A percentile compares a stretch with the other conserved stretches of the same genome.
Evolutionary conservation across 768 basidiomycete genomes (phyloP).

Genomic region (Boletus rubroflammeus): DNA sequence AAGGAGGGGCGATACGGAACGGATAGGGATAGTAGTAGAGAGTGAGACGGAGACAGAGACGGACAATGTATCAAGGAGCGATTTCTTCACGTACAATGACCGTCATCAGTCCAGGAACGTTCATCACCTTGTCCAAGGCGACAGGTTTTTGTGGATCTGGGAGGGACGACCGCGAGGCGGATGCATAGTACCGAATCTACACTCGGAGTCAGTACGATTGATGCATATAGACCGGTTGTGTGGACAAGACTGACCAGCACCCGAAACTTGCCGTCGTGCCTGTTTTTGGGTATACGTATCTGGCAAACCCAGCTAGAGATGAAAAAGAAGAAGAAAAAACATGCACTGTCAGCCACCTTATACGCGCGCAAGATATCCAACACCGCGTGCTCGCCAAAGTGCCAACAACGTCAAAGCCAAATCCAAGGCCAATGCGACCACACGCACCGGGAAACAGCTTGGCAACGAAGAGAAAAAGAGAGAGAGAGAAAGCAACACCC

Average conservation of each 20-base stretch:
- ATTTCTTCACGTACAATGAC: conserved; percentile 46
- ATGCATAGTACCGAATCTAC: conserved; percentile 63
- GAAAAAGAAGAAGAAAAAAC: neutral
- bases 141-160: conserved; percentile 62
- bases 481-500: conserved; percentile 28
- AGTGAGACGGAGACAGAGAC: neutral
- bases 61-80: conserved; percentile 8
- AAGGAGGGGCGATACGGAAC: too few species aligned
- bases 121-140: conserved; percentile 54
- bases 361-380: neutral
- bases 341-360: conserved; percentile 1
- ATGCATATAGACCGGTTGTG: neutral
- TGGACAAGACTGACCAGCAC: conserved; percentile 46
- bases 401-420: neutral
- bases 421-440: neutral
- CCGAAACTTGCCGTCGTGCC: conserved; percentile 49
- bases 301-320: conserved; percentile 57
- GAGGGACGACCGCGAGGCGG: conserved; percentile 47
- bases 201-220: neutral
- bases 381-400: neutral
- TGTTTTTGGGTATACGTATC: conserved; percentile 51
- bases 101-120: conserved; percentile 75
- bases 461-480: neutral
- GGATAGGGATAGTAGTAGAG: neutral
- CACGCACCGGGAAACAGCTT: neutral